Base-by-base conservation (phyloP, 2,329 filamentous ascomycete species). In the Pestalotiopsis sp. region DNA sequence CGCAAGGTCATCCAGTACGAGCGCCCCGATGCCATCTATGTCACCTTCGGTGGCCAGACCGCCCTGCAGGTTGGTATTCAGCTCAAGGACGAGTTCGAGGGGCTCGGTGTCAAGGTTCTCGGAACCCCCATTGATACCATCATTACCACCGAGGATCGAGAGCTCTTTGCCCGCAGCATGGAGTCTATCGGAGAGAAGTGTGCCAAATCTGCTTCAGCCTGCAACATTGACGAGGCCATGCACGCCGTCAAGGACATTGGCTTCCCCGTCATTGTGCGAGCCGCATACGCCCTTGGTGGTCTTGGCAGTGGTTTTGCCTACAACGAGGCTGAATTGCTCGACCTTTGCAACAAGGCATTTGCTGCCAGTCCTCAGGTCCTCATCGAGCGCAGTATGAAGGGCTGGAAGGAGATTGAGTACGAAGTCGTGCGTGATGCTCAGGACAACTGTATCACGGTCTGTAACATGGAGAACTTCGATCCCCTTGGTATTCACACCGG, bases 401-500 rank as follows among this genome's bases (percentile, higher is more conserved):
- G 96, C 69, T 99, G 96, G 96, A 99, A 99, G 82, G 96, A 99
- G 82, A 97, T 98, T 71, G 96, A 99, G 81, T 99, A 98, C 78
- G 96, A 99, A 81, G 96, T 98, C 71, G 96, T 99, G 56, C 92
- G 96, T 77, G 96, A 98, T 84, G 92, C 91, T 68, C 91, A 94
- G 75, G 95, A 99, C 84, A 98, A 98, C 87, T 99, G 96, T 80
- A 98, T 99, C 79, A 99, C 96, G 6, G 96, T 99, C 71, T 99
- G 96, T 82, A 99, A 99, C 85, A 98, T 99, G 96, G 96, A 99
- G 85, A 99, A 99, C 84, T 99, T 99, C 77, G 96, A 99, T 80
- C 96, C 96, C 67, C 90, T 99, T 1, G 96, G 96, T 76, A 98
- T 98, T 71, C 96, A 98, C 78, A 99, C 96, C 2, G 96, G 96